Percentiles rank a stretch among this genome's conserved stretches.
Conservation (phyloP, 2,329 filamentous ascomycete genomes). For the Pyricularia sp. region DNA sequence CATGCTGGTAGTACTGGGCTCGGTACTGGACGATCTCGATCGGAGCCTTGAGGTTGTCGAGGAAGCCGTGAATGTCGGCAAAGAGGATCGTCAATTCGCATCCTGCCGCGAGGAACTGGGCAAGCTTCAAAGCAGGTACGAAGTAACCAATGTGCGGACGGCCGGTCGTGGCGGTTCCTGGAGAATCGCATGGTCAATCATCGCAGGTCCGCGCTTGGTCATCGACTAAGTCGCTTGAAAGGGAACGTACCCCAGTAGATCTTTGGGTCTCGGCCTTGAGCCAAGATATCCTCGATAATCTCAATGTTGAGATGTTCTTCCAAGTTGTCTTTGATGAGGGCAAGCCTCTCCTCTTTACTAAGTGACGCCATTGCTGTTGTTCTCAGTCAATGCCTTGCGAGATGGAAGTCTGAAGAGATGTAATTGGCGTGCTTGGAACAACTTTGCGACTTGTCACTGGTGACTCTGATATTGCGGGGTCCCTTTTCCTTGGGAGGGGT, state of each 20-base stretch:
- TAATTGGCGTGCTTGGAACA: neutral
- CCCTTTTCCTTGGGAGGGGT: neutral
- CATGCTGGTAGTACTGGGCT: slow-evolving; percentile 72
- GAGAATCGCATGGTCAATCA: slow-evolving; percentile 3
- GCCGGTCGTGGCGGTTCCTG: slow-evolving; percentile 74
- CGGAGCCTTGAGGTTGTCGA: slow-evolving; percentile 78
- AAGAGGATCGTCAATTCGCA: slow-evolving; percentile 76
- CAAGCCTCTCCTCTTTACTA: slow-evolving; percentile 43
- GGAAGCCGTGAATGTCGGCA: slow-evolving; percentile 65
- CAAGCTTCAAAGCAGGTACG: slow-evolving; percentile 80
- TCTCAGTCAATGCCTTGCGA: neutral
- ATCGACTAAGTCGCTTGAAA: neutral
- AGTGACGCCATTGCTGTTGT: slow-evolving; percentile 1
- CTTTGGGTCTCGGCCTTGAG: slow-evolving; percentile 60
- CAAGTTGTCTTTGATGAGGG: slow-evolving; percentile 71
- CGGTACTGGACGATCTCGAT: slow-evolving; percentile 78
- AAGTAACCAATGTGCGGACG: slow-evolving; percentile 86
- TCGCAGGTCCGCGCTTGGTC: neutral
- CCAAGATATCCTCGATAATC: slow-evolving; percentile 66
- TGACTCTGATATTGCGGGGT: slow-evolving; percentile 2
- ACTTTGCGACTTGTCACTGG: neutral
- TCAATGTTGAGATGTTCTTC: slow-evolving; percentile 77
- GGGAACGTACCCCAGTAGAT: slow-evolving; percentile 67
- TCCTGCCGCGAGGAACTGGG: slow-evolving; percentile 74
- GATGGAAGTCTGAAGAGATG: neutral